phyloP scores from a whole-genome alignment of 2,329 filamentous ascomycete species.

The Metarhizium guizhouense region DNA sequence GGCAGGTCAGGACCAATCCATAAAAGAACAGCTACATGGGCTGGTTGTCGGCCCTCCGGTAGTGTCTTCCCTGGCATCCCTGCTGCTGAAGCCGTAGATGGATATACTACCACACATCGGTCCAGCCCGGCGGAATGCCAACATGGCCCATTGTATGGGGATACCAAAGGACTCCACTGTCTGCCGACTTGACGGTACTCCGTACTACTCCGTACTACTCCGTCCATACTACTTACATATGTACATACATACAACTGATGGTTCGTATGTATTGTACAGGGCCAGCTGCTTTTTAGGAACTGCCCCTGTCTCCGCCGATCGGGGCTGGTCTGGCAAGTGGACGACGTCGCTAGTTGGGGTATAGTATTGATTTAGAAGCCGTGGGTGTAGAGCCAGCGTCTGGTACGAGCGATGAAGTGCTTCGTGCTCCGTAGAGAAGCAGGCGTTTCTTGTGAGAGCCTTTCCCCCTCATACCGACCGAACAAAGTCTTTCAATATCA shows the following conservation, averaged over 20 bases:
- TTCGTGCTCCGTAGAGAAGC: neutral
- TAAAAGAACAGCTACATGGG: neutral
- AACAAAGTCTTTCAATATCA: neutral
- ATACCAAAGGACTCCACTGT: no score
- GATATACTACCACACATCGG: no score
- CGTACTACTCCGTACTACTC: no score
- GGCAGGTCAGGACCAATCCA: neutral
- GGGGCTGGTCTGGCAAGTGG: neutral
- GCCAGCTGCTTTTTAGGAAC: neutral
- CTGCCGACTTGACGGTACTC: no score
- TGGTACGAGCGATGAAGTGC: no score
- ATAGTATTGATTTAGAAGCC: neutral
- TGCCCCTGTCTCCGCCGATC: neutral
- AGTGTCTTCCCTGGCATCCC: neutral
- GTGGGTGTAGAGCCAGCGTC: no score
- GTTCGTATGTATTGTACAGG: neutral
- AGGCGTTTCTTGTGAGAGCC: neutral
- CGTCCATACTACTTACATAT: no score
- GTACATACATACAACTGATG: neutral
- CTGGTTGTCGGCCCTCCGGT: neutral
- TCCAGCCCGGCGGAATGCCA: no score
- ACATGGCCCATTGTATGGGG: no score
- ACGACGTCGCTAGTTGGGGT: no score
- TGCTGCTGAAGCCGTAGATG: neutral
- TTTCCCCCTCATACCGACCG: neutral